These are phyloP conservation scores for Leccinum sublutescens DNA, from an alignment of 768 basidiomycete genomes.

Conservation along the genomic window DNA sequence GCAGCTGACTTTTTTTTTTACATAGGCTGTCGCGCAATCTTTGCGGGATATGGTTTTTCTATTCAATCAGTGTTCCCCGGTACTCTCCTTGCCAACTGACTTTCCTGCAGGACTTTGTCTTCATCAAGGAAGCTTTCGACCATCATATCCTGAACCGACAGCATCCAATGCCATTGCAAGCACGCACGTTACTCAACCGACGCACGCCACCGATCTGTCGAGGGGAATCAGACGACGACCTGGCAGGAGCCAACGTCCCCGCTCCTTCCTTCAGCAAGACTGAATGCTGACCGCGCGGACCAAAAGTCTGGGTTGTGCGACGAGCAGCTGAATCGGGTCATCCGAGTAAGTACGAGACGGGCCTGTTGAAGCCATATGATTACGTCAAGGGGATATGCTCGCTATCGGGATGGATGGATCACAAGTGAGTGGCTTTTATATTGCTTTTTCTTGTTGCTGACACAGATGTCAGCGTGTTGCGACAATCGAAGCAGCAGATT, in stretches of 20 bases:
- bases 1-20: not conserved
- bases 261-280: conserved; percentile 72
- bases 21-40: not conserved
- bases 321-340: conserved; percentile 81
- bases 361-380: conserved; percentile 91
- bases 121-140: conserved; percentile 97
- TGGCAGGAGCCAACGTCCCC: conserved; percentile 40
- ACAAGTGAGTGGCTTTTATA: conserved; percentile 55
- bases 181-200: conserved; percentile 15
- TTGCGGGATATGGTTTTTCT: not conserved
- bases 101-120: conserved; percentile 76
- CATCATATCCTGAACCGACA: conserved; percentile 11
- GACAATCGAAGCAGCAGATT: conserved; percentile 89
- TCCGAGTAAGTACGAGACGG: conserved; percentile 97
- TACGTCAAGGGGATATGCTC: conserved; percentile 92
- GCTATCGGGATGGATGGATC: conserved; percentile 94
- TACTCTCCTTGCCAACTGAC: not conserved
- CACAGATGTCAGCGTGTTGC: conserved; percentile 63
- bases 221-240: conserved; percentile 10
- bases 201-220: conserved; percentile 19
- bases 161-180: conserved; percentile 2
- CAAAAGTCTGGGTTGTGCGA: conserved; percentile 89
- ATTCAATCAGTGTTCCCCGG: not conserved
- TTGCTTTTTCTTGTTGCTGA: not conserved
- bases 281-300: conserved; percentile 86